Evolutionary conservation across 208 protist species (phyloP).

Genomic region (Lotmaria passim): DNA sequence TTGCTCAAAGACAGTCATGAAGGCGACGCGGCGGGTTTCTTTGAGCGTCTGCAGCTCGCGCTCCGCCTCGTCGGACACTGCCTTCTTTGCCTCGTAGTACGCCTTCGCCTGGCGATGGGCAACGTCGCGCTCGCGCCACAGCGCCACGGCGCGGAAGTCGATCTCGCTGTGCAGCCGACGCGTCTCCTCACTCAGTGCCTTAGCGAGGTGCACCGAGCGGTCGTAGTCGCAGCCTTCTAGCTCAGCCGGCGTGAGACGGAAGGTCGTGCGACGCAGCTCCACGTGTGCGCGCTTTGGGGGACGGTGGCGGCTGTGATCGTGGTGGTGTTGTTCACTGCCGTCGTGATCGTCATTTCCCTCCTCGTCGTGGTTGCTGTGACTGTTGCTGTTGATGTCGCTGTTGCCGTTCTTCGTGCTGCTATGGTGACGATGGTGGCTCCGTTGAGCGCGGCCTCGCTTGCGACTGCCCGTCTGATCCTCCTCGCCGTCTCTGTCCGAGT

Average conservation of each 20-base stretch:
- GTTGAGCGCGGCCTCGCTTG: background rate
- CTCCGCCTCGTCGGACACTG: constrained; percentile 77
- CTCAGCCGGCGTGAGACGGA: constrained; percentile 73
- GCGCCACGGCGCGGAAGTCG: constrained; percentile 95
- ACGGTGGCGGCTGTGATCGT: background rate
- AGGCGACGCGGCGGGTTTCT: constrained; percentile 92
- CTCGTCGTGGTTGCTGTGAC: background rate
- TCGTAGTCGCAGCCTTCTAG: constrained; percentile 83
- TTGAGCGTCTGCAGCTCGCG: constrained; percentile 69
- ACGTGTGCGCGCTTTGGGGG: constrained; percentile 16
- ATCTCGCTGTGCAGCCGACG: constrained; percentile 84
- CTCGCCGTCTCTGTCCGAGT: constrained; percentile 22
- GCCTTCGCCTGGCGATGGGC: constrained; percentile 68
- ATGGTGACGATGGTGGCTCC: background rate
- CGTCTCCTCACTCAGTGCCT: constrained; percentile 89
- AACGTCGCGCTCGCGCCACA: constrained; percentile 95
- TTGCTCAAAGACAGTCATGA: constrained; percentile 98
- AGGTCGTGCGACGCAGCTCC: constrained; percentile 60
- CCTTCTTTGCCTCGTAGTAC: constrained; percentile 64
- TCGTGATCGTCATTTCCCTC: constrained; percentile 14
- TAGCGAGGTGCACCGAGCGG: constrained; percentile 85
- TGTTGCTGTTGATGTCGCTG: constrained; percentile 29
- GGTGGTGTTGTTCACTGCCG: background rate
- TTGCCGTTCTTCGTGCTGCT: constrained; percentile 4
- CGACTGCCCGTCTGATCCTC: background rate